phyloP scores from a whole-genome alignment of 352 stramenopile species.

The Phytophthora sojae region DNA sequence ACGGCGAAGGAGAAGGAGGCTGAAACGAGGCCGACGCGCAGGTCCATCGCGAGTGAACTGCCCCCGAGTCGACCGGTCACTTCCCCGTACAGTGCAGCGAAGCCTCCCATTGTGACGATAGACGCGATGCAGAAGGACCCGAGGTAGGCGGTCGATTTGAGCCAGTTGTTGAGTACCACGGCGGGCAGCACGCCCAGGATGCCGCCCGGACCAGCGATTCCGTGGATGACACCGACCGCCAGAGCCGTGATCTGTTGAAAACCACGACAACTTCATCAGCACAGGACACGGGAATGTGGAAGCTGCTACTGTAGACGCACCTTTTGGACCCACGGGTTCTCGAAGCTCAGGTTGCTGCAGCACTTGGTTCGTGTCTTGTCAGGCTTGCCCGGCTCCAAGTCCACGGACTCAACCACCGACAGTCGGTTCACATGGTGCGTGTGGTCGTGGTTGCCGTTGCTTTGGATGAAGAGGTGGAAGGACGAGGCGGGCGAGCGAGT shows the following conservation, averaged over 20 bases:
- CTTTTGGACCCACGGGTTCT: slow-evolving; percentile 64
- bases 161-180: slow-evolving; percentile 31
- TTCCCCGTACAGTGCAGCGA: slow-evolving; percentile 81
- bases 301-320: slow-evolving; percentile 20
- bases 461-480: too few species aligned
- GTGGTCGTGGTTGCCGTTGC: too few species aligned
- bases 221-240: slow-evolving; percentile 81
- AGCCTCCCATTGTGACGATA: slow-evolving; percentile 88
- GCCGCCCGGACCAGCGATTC: slow-evolving; percentile 68
- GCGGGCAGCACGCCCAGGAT: slow-evolving; percentile 73
- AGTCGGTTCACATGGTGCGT: slow-evolving; percentile 11
- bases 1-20: not conserved
- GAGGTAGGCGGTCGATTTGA: slow-evolving; percentile 78
- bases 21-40: not conserved
- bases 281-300: not conserved
- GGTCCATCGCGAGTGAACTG: slow-evolving; percentile 9
- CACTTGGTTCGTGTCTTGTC: slow-evolving; percentile 27
- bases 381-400: slow-evolving; percentile 20
- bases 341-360: slow-evolving; percentile 46
- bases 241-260: slow-evolving; percentile 59
- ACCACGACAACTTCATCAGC: slow-evolving; percentile 2
- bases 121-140: slow-evolving; percentile 83
- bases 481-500: too few species aligned
- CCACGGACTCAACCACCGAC: slow-evolving; percentile 1
- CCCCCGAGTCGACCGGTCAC: slow-evolving; percentile 51